phyloP scores from a whole-genome alignment of 768 basidiomycete genomes.

The Amanita pallidorosea region DNA sequence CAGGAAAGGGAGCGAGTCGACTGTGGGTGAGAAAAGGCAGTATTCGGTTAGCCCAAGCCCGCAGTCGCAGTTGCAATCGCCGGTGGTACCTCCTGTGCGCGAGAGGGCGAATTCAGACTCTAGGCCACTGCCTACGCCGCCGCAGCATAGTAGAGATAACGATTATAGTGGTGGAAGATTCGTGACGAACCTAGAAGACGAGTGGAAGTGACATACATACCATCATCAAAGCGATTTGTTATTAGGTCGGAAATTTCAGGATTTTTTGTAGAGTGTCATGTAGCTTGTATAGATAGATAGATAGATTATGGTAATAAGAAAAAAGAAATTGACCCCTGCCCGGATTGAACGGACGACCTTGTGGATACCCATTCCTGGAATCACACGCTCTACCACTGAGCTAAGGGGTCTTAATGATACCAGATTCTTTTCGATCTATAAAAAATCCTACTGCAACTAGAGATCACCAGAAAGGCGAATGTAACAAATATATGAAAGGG shows the following conservation, averaged over 20 bases:
- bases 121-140: constrained; percentile 1
- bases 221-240: no score
- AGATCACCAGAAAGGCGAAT: no score
- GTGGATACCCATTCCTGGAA: constrained; percentile 19
- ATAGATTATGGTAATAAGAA: no score
- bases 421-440: no score
- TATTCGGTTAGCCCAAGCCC: background rate
- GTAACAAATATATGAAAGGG: no score
- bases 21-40: background rate
- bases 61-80: background rate
- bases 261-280: no score
- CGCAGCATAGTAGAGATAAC: background rate
- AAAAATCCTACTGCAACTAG: no score
- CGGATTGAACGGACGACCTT: constrained; percentile 33
- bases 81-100: background rate
- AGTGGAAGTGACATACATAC: background rate
- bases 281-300: no score
- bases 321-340: constrained; percentile 19
- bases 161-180: constrained; percentile 16
- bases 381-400: constrained; percentile 7
- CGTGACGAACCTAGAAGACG: constrained; percentile 32
- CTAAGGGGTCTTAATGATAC: constrained; percentile 11
- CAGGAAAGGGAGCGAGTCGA: constrained; percentile 1
- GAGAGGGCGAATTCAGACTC: constrained; percentile 4
- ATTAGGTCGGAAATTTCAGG: background rate